Percentiles rank a stretch among this genome's conserved stretches.
Evolutionary conservation across 352 stramenopile species (phyloP).

Genomic region (Phytophthora megakarya): DNA sequence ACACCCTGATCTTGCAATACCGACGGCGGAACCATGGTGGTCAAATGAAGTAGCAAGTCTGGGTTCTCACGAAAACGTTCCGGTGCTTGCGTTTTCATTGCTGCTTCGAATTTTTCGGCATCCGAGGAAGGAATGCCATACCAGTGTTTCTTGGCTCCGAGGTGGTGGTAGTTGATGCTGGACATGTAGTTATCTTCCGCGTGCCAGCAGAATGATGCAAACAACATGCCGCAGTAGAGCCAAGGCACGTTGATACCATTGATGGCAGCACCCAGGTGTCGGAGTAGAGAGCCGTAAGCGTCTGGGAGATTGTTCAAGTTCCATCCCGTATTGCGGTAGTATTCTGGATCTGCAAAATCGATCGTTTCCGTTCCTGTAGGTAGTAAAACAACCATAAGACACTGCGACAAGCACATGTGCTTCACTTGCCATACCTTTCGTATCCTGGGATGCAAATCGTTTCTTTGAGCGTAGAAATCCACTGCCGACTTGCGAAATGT

Average conservation of each 20-base stretch:
- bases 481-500: slow-evolving; percentile 79
- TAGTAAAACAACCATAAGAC: not conserved
- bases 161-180: slow-evolving; percentile 98
- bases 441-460: slow-evolving; percentile 36
- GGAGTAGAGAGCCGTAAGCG: slow-evolving; percentile 91
- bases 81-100: slow-evolving; percentile 54
- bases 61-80: slow-evolving; percentile 67
- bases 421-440: slow-evolving; percentile 35
- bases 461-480: slow-evolving; percentile 65
- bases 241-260: slow-evolving; percentile 98
- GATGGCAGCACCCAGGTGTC: slow-evolving; percentile 93
- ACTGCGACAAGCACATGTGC: not conserved
- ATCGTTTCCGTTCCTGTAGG: slow-evolving; percentile 43
- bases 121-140: slow-evolving; percentile 82
- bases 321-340: slow-evolving; percentile 91
- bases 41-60: slow-evolving; percentile 75
- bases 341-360: slow-evolving; percentile 61
- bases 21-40: slow-evolving; percentile 73
- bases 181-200: slow-evolving; percentile 99
- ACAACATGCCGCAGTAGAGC: slow-evolving; percentile 98
- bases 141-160: slow-evolving; percentile 97
- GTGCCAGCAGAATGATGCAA: slow-evolving; percentile 99
- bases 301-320: slow-evolving; percentile 98
- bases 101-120: slow-evolving; percentile 58
- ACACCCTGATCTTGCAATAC: slow-evolving; percentile 50